Base-by-base conservation (phyloP, 78 protist species). In the Acrasis kona region DNA sequence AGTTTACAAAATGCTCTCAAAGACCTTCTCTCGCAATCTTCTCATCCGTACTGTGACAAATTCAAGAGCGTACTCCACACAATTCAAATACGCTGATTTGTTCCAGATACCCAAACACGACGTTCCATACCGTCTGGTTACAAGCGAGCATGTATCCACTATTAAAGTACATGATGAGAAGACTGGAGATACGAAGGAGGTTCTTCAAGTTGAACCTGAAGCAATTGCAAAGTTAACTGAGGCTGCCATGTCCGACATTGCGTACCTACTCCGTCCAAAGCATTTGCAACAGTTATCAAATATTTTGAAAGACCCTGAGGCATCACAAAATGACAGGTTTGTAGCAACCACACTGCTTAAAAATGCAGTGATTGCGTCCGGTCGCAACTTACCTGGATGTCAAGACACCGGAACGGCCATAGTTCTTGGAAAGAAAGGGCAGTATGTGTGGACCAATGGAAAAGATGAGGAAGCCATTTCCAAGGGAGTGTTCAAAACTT, bases 331-430 rank as follows among this genome's bases (percentile, higher is more conserved):
- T 81, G 94, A 90, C 83, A 9, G 75, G 10, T 91, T 88, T 42
- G 95, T 90, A n/a, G 92, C 92, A 27, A 65, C 84, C 12, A 74
- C 86, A 86, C 74, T 91, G 58, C 84, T 91, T 29, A 84, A 87
- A 78, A 91, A 91, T 74, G 92, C 92, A 3, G 64, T 67, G 74
- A 79, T 90, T 37, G 91, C 95, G 7, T 77, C 91, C 2, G 90
- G 77, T 28, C 35, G 40, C 41, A 38, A 81, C 4, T 82, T 89
- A 6, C 93, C 93, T 4, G 39, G 65, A n/a, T 89, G 92, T 61
- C 92, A 90, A 72, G 89, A 84, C 61, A 83, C 87, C 7, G 92
- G 89, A 36, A 90, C 95, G 1, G 91, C 87, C 3, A 87, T 91
- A 38, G 75, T 70, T 19, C 39, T 35, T 40, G 93, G 86, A 41